Evolutionary conservation across 176 grass and related monocot genomes (phyloP), one percentile per base, ranked within the genome.

Genomic region (Cenchrus purpureus): DNA sequence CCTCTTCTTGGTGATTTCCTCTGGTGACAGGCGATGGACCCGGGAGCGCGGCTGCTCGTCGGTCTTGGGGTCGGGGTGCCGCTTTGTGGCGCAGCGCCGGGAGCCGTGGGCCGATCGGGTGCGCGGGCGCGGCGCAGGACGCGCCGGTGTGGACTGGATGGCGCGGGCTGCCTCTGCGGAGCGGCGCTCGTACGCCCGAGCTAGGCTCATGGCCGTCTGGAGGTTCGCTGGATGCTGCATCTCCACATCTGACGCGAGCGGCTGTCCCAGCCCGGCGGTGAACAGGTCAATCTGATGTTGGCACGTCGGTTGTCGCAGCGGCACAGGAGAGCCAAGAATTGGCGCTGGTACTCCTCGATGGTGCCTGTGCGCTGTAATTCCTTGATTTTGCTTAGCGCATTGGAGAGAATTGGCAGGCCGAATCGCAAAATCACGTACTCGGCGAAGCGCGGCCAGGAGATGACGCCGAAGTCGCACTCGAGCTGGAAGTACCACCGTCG

Each of bases 111-210:
- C 5, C 0, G 6, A 0, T 0, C 1, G 5, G 16, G 44, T 3
- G 44, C 44, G 31, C 7, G 44, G 7, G 7, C 3, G 0, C 4
- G 13, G 6, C 1, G 31, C 31, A 2, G 55, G 5, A 0, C 14
- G 54, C 1, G 14, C 0, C 1, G 16, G 0, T 3, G 15, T 4
- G 0, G 14, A 1, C 5, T 0, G 14, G 12, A 54, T 17, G 0
- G 54, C 54, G 0, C 4, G 2, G 4, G 14, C 16, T 0, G 14
- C 25, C 25, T 64, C 28, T 0, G 25, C 11, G 2, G n/a, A 5
- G 7, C 62, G 62, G 0, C 10, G 8, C 4, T 32, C 62, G 1
- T 12, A 65, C 1, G 62, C 25, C 11, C 62, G 9, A 3, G 62
- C 62, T 9, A 65, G 1, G 3, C 62, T 65, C 22, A 65, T 65